These are phyloP conservation scores for Stagonosporopsis chrysanthemi DNA, from an alignment of 2,329 filamentous ascomycete genomes.

Conservation along the genomic window DNA sequence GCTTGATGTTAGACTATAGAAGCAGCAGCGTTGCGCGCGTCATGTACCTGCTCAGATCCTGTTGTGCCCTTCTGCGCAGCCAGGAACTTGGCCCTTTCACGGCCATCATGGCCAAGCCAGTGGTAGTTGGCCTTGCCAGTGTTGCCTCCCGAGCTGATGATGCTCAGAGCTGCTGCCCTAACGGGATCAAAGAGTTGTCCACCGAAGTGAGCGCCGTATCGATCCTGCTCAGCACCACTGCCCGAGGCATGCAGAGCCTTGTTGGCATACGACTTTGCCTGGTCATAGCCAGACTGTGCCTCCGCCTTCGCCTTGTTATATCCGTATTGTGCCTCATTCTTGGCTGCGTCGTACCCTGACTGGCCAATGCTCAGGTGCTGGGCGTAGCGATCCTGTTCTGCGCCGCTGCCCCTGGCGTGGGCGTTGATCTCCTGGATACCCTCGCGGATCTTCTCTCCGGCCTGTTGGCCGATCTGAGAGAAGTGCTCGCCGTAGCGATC, in stretches of 20 bases:
- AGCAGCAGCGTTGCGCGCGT: not conserved
- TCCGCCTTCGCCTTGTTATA: constrained; percentile 31
- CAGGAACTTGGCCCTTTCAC: constrained; percentile 38
- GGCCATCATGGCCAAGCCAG: constrained; percentile 44
- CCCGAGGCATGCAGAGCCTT: constrained; percentile 28
- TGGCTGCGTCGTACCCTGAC: constrained; percentile 25
- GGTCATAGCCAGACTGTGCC: constrained; percentile 24
- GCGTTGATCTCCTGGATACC: constrained; percentile 29
- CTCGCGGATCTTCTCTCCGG: constrained; percentile 31
- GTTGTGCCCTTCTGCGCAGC: constrained; percentile 36
- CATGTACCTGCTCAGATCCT: constrained; percentile 46
- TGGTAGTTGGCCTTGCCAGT: constrained; percentile 36
- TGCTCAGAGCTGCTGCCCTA: constrained; percentile 30
- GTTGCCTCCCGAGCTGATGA: constrained; percentile 32
- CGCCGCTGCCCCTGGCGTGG: constrained; percentile 35
- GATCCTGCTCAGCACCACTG: constrained; percentile 42
- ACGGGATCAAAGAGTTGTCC: constrained; percentile 35
- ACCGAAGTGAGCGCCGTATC: constrained; percentile 43
- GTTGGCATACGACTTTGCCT: constrained; percentile 31
- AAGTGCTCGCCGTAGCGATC: constrained; percentile 44
- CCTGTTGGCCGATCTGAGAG: constrained; percentile 28
- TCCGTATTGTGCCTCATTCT: constrained; percentile 33
- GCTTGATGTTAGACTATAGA: not conserved
- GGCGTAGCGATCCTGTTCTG: constrained; percentile 44
- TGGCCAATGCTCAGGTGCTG: constrained; percentile 35